Percentiles rank a stretch among this genome's conserved stretches.
Evolutionary conservation across 345 rosid genomes (phyloP).

Genomic region (Eucalyptus fibrosa): DNA sequence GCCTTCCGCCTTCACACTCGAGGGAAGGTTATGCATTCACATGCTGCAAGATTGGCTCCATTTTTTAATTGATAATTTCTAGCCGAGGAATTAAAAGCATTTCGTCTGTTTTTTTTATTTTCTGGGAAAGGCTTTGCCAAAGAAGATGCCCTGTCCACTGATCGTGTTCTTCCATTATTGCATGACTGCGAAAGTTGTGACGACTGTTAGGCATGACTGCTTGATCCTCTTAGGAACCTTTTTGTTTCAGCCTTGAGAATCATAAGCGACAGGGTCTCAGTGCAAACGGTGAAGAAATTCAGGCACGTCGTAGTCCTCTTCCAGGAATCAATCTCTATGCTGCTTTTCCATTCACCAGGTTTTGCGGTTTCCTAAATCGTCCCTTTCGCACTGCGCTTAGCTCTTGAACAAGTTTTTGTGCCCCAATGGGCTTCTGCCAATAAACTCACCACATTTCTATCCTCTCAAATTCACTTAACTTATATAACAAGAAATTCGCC

Average conservation of each 20-base stretch:
- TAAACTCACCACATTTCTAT: neutral
- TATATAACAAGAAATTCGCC: neutral
- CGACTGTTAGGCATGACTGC: neutral
- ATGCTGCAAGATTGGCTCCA: neutral
- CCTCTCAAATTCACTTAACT: neutral
- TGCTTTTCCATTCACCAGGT: neutral
- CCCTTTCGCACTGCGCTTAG: neutral
- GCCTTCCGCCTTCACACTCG: neutral
- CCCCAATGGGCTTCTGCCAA: neutral
- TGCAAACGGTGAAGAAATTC: neutral
- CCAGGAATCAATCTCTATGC: neutral
- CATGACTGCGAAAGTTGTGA: neutral
- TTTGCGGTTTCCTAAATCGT: neutral
- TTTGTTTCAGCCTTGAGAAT: neutral
- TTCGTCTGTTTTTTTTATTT: neutral
- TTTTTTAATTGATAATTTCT: neutral
- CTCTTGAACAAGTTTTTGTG: neutral
- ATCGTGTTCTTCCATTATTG: neutral
- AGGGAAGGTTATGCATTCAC: neutral
- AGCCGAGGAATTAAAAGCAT: neutral
- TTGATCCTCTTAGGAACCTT: neutral
- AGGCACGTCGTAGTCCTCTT: neutral
- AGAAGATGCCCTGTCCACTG: neutral
- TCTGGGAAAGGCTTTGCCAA: neutral
- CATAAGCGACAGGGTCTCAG: neutral